Evolutionary conservation across 345 rosid species (phyloP).

Genomic region (Pugionium dolabratum): DNA sequence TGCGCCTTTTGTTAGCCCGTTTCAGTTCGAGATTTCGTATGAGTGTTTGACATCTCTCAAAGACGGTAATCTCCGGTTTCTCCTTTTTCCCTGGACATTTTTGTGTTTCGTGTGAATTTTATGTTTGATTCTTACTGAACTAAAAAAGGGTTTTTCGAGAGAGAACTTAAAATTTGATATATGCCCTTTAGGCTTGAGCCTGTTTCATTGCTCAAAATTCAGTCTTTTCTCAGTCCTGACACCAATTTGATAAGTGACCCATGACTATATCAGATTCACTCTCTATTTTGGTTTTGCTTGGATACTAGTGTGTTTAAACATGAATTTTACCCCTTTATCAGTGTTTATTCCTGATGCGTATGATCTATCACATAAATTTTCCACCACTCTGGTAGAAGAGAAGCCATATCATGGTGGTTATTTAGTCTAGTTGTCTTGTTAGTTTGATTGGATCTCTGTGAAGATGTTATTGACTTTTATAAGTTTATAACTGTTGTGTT

Average conservation of each 20-base stretch:
- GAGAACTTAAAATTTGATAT: no score
- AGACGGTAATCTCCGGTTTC: slow-evolving; percentile 52
- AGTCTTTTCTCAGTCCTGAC: no score
- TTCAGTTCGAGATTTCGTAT: slow-evolving; percentile 91
- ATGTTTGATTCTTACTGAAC: no score
- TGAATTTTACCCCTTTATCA: neutral
- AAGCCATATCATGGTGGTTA: neutral
- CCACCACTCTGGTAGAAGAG: neutral
- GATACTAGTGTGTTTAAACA: neutral
- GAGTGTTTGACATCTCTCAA: slow-evolving; percentile 90
- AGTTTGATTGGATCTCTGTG: slow-evolving; percentile 8
- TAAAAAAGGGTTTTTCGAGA: no score
- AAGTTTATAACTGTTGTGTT: neutral
- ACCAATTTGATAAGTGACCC: no score
- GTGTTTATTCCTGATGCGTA: neutral
- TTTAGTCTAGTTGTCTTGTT: neutral
- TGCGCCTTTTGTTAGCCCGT: slow-evolving; percentile 70
- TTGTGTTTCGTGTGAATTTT: no score
- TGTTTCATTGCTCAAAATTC: no score
- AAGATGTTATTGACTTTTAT: neutral
- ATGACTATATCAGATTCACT: no score
- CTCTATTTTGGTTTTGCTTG: neutral
- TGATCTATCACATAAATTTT: neutral
- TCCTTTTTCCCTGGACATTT: no score
- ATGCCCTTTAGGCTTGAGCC: no score